phyloP scores from a whole-genome alignment of 805 yeast species.

The Sugiyamaella lignohabitans region DNA sequence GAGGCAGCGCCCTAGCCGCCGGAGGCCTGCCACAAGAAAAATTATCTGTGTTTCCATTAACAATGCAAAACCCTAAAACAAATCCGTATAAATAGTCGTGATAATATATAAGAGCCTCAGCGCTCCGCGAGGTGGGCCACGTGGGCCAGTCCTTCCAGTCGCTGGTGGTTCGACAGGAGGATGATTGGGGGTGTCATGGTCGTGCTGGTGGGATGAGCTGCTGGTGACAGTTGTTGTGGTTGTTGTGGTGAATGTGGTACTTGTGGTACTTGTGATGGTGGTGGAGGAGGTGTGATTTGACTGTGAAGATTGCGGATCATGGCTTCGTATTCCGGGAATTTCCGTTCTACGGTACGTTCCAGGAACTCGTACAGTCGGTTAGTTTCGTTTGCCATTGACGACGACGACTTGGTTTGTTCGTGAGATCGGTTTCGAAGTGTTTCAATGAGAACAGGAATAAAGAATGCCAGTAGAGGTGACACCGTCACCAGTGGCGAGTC shows the following conservation, averaged over 20 bases:
- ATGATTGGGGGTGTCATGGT: background rate
- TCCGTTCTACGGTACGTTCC: conserved; percentile 15
- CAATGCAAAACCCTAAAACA: no score
- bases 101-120: no score
- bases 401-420: background rate
- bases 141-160: conserved; percentile 22
- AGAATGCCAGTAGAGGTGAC: conserved; percentile 19
- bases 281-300: background rate
- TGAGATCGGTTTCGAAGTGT: conserved; percentile 3
- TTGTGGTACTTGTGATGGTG: background rate
- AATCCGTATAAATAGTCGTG: no score
- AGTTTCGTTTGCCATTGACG: background rate
- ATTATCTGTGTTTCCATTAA: no score
- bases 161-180: conserved; percentile 1
- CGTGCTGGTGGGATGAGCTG: background rate
- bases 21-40: no score
- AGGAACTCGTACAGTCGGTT: conserved; percentile 8
- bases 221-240: background rate
- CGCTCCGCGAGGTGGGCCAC: conserved; percentile 13
- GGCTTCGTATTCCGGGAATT: conserved; percentile 15
- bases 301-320: background rate
- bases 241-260: background rate
- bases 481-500: conserved; percentile 21
- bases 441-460: conserved; percentile 16
- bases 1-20: no score